Evolutionary conservation across 1,284 basidiomycete species (phyloP), one percentile per base, ranked within the genome.

Genomic region (Meripilus lineatus): DNA sequence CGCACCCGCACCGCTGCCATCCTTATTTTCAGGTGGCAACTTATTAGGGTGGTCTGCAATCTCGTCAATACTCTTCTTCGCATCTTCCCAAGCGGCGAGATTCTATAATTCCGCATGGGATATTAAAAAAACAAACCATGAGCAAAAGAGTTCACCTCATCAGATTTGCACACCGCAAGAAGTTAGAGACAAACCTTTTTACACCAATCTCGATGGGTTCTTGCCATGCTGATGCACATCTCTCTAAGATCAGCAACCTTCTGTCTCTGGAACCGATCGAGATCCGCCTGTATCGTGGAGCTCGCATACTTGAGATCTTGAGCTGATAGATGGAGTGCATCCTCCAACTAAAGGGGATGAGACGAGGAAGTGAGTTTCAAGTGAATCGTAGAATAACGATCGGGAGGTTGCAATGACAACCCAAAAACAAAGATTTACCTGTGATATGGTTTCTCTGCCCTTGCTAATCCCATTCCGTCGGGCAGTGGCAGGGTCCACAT

Each of bases 191-290:
- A 43, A 50, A 92, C 93, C 80, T 93, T 89, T 67, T 87, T 81
- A 62, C 93, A 95, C 89, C 93, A 97, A 52, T 99, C 95, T 39
- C 89, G 79, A 64, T 99, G 96, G 49, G 85, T 85, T 54, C 79
- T 77, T 1, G 93, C 91, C 74, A 97, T 88, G 56, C 81, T 81
- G 50, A 98, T 87, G 41, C 89, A 74, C 88, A 99, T 92, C 59
- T 94, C 86, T 32, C 91, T 75, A 50, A 99, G 58, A 68, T 99
- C 96, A 3, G 91, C 90, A 4, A 99, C 95, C 64, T 99, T 99
- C 69, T 98, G 93, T 17, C 96, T 78, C 64, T 99, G 96, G 69
- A 99, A 99, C 32, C 96, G 79, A 67, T 99, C 96, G 51, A 99
- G 72, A 67, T 99, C 96, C 5, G 92, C 91, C 64, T 99, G 96